phyloP scores from a whole-genome alignment of 768 basidiomycete genomes.

The Lentinus brumalis region DNA sequence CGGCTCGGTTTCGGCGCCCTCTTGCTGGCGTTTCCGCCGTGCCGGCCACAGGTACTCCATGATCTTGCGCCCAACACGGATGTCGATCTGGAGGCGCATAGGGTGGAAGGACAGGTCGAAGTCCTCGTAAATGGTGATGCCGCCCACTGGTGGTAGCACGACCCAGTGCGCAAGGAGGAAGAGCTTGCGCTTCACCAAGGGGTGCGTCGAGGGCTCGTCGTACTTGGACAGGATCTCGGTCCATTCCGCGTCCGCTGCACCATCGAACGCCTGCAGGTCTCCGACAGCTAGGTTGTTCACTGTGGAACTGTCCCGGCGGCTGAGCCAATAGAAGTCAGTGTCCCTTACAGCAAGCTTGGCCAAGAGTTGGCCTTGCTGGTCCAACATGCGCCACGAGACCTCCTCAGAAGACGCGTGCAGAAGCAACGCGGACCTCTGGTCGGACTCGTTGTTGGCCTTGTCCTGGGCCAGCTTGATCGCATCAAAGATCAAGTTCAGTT shows the following conservation, averaged over 20 bases:
- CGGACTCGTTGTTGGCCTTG: conserved; percentile 61
- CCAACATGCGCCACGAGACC: conserved; percentile 92
- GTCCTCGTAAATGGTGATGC: conserved; percentile 84
- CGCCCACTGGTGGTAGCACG: conserved; percentile 87
- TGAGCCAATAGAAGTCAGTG: conserved; percentile 81
- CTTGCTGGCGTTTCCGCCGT: conserved; percentile 44
- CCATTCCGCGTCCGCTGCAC: conserved; percentile 79
- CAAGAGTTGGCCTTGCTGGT: conserved; percentile 67
- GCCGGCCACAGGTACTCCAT: conserved; percentile 89
- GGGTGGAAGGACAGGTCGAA: conserved; percentile 86
- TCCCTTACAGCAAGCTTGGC: conserved; percentile 84
- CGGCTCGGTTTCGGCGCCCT: conserved; percentile 19
- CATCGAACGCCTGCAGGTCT: conserved; percentile 85
- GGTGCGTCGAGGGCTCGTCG: conserved; percentile 68
- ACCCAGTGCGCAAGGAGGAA: conserved; percentile 82
- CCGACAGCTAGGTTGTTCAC: conserved; percentile 74
- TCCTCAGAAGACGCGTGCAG: conserved; percentile 82
- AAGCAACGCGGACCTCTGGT: conserved; percentile 79
- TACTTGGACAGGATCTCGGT: conserved; percentile 85
- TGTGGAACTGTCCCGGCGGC: conserved; percentile 84
- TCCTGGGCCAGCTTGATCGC: conserved; percentile 85
- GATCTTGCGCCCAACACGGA: conserved; percentile 74
- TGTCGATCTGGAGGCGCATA: conserved; percentile 84
- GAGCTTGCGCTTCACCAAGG: conserved; percentile 70
- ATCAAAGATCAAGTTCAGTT: conserved; percentile 83